These are phyloP conservation scores for Ogataea populi-albae DNA, from an alignment of 805 yeast genomes.

Conservation along the genomic window DNA sequence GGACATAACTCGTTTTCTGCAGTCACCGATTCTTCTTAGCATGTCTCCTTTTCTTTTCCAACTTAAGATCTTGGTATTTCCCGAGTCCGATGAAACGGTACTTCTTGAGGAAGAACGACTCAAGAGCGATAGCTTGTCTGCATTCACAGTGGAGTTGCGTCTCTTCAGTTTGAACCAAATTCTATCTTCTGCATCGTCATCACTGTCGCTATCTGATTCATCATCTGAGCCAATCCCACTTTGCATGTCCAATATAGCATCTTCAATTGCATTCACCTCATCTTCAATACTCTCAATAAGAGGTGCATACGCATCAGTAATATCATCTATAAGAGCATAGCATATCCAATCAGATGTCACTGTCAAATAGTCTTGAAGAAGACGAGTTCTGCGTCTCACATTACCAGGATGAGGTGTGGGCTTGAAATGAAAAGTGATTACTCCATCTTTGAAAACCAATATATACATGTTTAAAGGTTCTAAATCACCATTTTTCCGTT, in stretches of 20 bases:
- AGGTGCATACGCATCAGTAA: conserved; percentile 97
- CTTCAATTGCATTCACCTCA: conserved; percentile 93
- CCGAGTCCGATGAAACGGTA: conserved; percentile 29
- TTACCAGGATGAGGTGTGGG: conserved; percentile 96
- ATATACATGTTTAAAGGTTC: conserved; percentile 91
- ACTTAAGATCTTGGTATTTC: conserved; percentile 47
- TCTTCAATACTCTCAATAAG: conserved; percentile 91
- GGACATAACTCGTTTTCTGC: conserved; percentile 92
- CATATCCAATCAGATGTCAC: conserved; percentile 97
- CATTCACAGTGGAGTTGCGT: conserved; percentile 27
- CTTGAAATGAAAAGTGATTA: conserved; percentile 87
- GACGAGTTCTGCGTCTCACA: conserved; percentile 88
- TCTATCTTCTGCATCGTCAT: conserved; percentile 39
- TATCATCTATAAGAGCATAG: conserved; percentile 93
- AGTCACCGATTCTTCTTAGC: conserved; percentile 92
- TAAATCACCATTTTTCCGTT: conserved; percentile 50
- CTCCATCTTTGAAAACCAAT: conserved; percentile 87
- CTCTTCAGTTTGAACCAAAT: conserved; percentile 30
- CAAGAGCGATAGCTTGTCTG: conserved; percentile 23
- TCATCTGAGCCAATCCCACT: conserved; percentile 52
- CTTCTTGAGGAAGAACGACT: conserved; percentile 17
- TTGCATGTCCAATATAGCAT: conserved; percentile 84
- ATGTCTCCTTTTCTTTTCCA: conserved; percentile 95
- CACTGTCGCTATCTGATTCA: conserved; percentile 40
- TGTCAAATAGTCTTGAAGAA: conserved; percentile 81